Conservation (phyloP, 306 rosid genomes). For the Rosa persica region DNA sequence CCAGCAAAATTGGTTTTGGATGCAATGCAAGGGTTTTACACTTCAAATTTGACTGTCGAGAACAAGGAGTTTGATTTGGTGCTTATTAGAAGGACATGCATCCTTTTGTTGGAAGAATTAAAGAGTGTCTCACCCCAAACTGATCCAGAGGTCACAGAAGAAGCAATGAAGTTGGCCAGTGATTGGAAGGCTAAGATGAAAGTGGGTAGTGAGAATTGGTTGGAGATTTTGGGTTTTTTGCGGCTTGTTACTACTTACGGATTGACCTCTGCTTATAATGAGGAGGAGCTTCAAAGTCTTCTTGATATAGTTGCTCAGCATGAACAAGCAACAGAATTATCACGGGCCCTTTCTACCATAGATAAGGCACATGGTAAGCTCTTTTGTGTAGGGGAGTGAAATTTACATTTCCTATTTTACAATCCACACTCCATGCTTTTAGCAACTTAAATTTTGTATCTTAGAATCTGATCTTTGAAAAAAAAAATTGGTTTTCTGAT, state of each 20-base stretch:
- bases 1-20: constrained; percentile 51
- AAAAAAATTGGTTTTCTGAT: too few species aligned
- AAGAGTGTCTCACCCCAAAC: constrained; percentile 34
- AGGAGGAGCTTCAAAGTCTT: constrained; percentile 27
- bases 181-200: constrained; percentile 42
- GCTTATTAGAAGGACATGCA: constrained; percentile 37
- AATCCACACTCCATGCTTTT: too few species aligned
- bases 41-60: constrained; percentile 14
- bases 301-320: constrained; percentile 29
- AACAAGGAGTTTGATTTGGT: constrained; percentile 21
- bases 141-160: constrained; percentile 31
- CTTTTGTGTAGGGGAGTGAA: not conserved
- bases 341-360: constrained; percentile 25
- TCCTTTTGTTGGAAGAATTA: constrained; percentile 42
- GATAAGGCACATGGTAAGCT: constrained; percentile 36
- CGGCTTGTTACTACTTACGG: constrained; percentile 35
- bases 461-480: too few species aligned
- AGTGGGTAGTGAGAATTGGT: constrained; percentile 8
- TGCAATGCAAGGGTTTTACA: constrained; percentile 42
- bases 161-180: constrained; percentile 39
- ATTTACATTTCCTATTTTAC: too few species aligned
- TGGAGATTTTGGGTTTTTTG: constrained; percentile 48
- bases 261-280: constrained; percentile 33
- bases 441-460: not conserved
- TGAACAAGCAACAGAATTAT: constrained; percentile 31